A percentile compares a stretch with the other conserved stretches of the same genome.
Evolutionary conservation across 371 early-diverging fungal genomes (phyloP).

Genomic region (Mortierella polycephala): DNA sequence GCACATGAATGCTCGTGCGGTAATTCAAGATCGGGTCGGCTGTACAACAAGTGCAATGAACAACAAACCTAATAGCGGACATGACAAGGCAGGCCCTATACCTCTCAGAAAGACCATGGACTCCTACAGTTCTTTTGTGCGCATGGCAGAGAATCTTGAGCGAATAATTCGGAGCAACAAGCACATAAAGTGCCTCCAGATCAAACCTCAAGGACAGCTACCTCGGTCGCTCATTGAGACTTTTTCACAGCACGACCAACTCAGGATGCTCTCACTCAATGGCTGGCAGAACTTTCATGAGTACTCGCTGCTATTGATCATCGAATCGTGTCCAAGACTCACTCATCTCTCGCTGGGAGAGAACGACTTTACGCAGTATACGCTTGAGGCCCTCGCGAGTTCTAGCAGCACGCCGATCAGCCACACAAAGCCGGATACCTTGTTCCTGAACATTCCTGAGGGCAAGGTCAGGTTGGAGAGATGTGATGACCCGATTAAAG

Average conservation of each 20-base stretch:
- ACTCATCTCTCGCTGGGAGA: slow-evolving; percentile 37
- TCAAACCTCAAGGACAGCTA: slow-evolving; percentile 24
- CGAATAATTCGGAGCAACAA: slow-evolving; percentile 15
- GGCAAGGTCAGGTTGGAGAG: slow-evolving; percentile 9
- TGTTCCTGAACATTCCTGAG: not conserved
- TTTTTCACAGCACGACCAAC: slow-evolving; percentile 9
- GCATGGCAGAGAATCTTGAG: slow-evolving; percentile 20
- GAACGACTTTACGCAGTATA: slow-evolving; percentile 42
- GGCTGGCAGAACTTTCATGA: slow-evolving; percentile 50
- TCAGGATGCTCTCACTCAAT: slow-evolving; percentile 26
- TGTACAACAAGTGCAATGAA: not conserved
- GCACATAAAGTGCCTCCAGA: slow-evolving; percentile 20
- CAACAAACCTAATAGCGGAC: not conserved
- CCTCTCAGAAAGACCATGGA: not conserved
- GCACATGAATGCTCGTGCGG: not conserved
- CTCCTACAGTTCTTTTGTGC: slow-evolving; percentile 17
- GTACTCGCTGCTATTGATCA: slow-evolving; percentile 32
- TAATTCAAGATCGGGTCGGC: not conserved
- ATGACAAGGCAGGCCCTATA: not conserved
- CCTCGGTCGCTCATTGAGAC: slow-evolving; percentile 21
- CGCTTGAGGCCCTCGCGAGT: slow-evolving; percentile 9
- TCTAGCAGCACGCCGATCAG: not conserved
- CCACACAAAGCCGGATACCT: not conserved
- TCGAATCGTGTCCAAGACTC: slow-evolving; percentile 31
- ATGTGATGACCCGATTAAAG: slow-evolving; percentile 41